Evolutionary conservation across 352 stramenopile genomes (phyloP).

Genomic region (Phytopythium boreale): DNA sequence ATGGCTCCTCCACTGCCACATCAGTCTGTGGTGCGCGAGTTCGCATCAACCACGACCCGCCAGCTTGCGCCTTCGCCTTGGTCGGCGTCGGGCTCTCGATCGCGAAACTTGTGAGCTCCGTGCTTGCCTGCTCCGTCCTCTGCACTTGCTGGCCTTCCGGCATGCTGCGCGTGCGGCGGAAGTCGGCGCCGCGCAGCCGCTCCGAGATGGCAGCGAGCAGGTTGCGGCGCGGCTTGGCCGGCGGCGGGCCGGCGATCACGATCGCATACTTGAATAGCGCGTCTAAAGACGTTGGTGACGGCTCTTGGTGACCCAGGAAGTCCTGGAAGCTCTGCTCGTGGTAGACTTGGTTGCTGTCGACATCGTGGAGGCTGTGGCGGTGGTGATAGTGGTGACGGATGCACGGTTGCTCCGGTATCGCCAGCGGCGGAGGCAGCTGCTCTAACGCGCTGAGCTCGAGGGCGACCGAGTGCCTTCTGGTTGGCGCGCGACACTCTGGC

Average conservation of each 20-base stretch:
- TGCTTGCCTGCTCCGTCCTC: neutral
- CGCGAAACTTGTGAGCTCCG: neutral
- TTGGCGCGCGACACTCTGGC: neutral
- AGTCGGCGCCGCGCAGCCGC: slow-evolving; percentile 39
- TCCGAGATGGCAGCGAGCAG: slow-evolving; percentile 25
- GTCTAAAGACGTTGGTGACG: slow-evolving; percentile 25
- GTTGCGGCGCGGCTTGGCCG: slow-evolving; percentile 29
- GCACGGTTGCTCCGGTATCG: neutral
- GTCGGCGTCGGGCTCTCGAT: slow-evolving; percentile 5
- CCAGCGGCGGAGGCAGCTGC: neutral
- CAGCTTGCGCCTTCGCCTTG: slow-evolving; percentile 17
- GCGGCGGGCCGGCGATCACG: slow-evolving; percentile 49
- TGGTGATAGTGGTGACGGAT: neutral
- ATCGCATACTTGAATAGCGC: slow-evolving; percentile 73
- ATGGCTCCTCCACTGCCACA: slow-evolving; percentile 26
- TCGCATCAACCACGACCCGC: slow-evolving; percentile 20
- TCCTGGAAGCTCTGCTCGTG: slow-evolving; percentile 20
- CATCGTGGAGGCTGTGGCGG: neutral
- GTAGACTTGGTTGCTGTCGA: slow-evolving; percentile 29
- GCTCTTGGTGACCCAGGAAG: slow-evolving; percentile 36
- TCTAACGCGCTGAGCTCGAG: slow-evolving; percentile 2
- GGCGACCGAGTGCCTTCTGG: slow-evolving; percentile 2
- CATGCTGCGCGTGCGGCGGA: slow-evolving; percentile 35
- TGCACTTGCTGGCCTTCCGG: slow-evolving; percentile 25
- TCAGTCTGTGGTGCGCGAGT: slow-evolving; percentile 17